These are phyloP conservation scores for Alternaria panax DNA, from an alignment of 2,329 filamentous ascomycete genomes.

Conservation along the genomic window DNA sequence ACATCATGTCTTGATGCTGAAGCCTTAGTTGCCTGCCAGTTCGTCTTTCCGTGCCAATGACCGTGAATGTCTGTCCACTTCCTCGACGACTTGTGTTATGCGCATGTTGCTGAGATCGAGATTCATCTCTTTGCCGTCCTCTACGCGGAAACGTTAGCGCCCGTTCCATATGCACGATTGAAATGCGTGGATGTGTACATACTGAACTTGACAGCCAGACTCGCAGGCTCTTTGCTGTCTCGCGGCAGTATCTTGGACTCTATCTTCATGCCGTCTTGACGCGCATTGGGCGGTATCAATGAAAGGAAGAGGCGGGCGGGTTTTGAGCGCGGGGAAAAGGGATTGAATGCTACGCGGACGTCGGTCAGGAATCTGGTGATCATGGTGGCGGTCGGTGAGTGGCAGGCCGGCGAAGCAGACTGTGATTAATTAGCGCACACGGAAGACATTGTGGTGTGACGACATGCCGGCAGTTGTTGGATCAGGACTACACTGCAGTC, in stretches of 20 bases:
- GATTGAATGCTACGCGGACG: slow-evolving; percentile 88
- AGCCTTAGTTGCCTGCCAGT: slow-evolving; percentile 60
- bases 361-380: slow-evolving; percentile 87
- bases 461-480: background rate
- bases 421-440: background rate
- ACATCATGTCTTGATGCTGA: slow-evolving; percentile 4
- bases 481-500: slow-evolving; percentile 1
- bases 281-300: slow-evolving; percentile 80
- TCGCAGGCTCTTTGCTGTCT: slow-evolving; percentile 70
- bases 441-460: background rate
- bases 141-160: slow-evolving; percentile 55
- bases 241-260: slow-evolving; percentile 78
- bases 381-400: slow-evolving; percentile 60
- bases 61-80: slow-evolving; percentile 89
- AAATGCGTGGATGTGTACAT: slow-evolving; percentile 39
- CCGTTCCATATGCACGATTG: background rate
- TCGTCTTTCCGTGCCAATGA: slow-evolving; percentile 83
- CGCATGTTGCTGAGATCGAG: slow-evolving; percentile 81
- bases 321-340: slow-evolving; percentile 80
- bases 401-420: background rate
- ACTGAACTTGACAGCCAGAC: slow-evolving; percentile 87
- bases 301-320: slow-evolving; percentile 89
- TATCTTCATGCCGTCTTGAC: slow-evolving; percentile 76
- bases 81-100: slow-evolving; percentile 85
- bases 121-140: slow-evolving; percentile 90